Evolutionary conservation across 163 green algal genomes (phyloP).

Genomic region (Volvox carteri): DNA sequence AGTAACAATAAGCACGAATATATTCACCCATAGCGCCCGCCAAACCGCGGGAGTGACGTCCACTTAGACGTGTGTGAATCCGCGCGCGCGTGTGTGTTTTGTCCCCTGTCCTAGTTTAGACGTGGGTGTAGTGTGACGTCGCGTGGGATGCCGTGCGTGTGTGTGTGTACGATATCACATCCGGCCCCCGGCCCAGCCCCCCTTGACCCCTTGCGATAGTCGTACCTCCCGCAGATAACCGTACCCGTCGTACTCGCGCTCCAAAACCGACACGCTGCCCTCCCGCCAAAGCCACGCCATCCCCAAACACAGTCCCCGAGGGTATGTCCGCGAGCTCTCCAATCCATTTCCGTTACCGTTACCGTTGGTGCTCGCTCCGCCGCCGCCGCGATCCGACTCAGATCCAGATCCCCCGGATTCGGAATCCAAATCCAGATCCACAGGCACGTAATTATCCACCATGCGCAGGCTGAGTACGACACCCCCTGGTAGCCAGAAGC

Average conservation of each 20-base stretch:
- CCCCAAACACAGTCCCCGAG: slow-evolving; percentile 53
- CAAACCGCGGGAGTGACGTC: not conserved
- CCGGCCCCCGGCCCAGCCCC: slow-evolving; percentile 64
- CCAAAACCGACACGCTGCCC: slow-evolving; percentile 45
- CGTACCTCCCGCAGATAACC: slow-evolving; percentile 67
- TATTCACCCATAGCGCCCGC: not conserved
- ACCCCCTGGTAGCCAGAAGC: slow-evolving; percentile 70
- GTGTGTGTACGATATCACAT: too few species aligned
- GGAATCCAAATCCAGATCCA: slow-evolving; percentile 11
- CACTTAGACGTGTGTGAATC: not conserved
- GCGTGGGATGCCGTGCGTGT: too few species aligned
- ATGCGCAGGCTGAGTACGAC: slow-evolving; percentile 61
- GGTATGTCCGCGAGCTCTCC: not conserved
- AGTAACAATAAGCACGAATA: not conserved
- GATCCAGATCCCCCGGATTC: not conserved
- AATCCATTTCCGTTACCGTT: slow-evolving; percentile 3
- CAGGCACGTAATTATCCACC: slow-evolving; percentile 51
- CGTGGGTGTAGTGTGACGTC: too few species aligned
- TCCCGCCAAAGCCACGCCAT: slow-evolving; percentile 56
- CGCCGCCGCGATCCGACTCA: not conserved
- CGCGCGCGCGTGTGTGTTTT: too few species aligned
- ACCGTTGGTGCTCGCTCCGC: not conserved
- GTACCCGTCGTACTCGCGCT: slow-evolving; percentile 68
- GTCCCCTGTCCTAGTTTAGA: too few species aligned
- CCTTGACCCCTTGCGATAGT: slow-evolving; percentile 61